Base-by-base conservation (phyloP, 1,139 yeast species). In the Yamadazyma blattariae region DNA sequence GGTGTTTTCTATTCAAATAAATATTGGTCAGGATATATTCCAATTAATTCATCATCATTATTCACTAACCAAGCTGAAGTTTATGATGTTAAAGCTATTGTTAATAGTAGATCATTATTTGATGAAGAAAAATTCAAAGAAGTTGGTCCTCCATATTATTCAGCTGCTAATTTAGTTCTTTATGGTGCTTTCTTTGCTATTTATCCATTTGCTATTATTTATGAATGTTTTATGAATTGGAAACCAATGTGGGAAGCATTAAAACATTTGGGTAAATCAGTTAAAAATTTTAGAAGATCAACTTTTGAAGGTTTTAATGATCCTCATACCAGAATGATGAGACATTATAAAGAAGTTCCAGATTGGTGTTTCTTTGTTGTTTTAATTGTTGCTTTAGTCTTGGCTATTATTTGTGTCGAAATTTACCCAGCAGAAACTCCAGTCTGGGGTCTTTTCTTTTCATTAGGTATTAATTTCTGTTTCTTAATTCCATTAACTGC, bases 291-390 rank as follows among this genome's bases (percentile, higher is more conserved):
- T 32, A 51, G 52, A 37, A 45, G 55, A 45, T 57, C 52, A 3
- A 37, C 48, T 25, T 40, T 56, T 34, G 62, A 57, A 12, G 59
- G 56, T 3, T 64, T 46, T 35, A 50, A 66, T 15, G 37, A 77
- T 42, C 72, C 80, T 0, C 80, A 76, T 42, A 67, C 74, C 33
- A 59, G 64, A 34, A 68, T 75, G 72, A 76, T 76, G 78, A 42
- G 63, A n/a, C 52, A 56, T 18, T 76, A 76, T 51, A 64, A 62
- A 29, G 84, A 79, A 44, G 82, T 76, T 12, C 84, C 84, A 11
- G 79, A 76, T 37, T 71, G 73, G 71, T 77, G 78, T 71, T 79
- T 71, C 46, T 44, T 74, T 21, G 38, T 59, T 5, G 63, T 77
- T 14, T 52, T 78, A 33, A 41, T 71, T 11, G 39, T 67, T 12